Percentiles rank a stretch among this genome's conserved stretches.
Conservation (phyloP, 2,329 filamentous ascomycete genomes). For the Pestalotiopsis sp. region DNA sequence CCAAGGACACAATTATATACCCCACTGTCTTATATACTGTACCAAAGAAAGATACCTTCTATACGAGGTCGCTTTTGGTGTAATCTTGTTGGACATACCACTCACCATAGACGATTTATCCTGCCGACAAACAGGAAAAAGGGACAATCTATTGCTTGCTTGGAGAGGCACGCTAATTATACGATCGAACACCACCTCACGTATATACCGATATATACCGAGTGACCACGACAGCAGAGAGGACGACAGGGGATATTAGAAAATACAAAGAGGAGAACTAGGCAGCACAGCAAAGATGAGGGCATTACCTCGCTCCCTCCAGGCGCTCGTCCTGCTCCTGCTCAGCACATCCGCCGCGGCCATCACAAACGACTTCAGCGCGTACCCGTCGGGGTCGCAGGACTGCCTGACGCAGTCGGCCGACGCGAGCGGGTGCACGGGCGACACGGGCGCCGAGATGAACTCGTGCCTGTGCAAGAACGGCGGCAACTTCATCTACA, state of each 20-base stretch:
- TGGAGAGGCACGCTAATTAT: neutral
- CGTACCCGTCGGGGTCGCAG: slow-evolving; percentile 43
- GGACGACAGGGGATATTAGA: neutral
- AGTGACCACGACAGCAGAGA: too few relatives aligned
- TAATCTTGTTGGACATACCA: neutral
- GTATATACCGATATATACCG: neutral
- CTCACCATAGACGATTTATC: neutral
- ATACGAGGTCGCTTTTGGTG: neutral
- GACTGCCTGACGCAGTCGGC: slow-evolving; percentile 45
- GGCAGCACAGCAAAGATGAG: neutral
- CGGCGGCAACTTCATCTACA: slow-evolving; percentile 48
- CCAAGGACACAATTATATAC: neutral
- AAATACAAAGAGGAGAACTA: neutral
- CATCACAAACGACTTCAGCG: slow-evolving; percentile 41
- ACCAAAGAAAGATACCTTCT: neutral
- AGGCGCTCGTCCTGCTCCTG: slow-evolving; percentile 28
- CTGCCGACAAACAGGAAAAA: neutral
- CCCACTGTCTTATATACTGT: neutral
- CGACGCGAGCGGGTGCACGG: slow-evolving; percentile 40
- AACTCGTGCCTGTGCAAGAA: slow-evolving; percentile 55
- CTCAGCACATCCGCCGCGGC: slow-evolving; percentile 24
- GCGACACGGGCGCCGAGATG: slow-evolving; percentile 37
- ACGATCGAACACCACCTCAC: neutral
- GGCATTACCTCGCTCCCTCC: neutral
- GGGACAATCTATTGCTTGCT: neutral